Base-by-base conservation (phyloP, 2,329 filamentous ascomycete species). In the Alternaria brassicicola region DNA sequence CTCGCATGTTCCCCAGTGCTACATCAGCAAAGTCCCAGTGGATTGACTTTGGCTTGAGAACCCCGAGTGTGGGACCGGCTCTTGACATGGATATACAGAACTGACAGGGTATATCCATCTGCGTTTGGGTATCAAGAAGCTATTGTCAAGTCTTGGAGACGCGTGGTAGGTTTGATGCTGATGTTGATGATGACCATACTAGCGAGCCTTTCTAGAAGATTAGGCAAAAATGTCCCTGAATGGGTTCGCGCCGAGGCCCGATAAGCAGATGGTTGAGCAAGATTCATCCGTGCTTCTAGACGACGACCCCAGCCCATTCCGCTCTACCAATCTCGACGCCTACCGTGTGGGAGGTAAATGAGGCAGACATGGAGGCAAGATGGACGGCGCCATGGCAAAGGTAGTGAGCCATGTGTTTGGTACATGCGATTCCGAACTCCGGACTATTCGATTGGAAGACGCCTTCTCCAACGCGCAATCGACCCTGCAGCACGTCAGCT, bases 401-500 rank as follows among this genome's bases (percentile, higher is more conserved):
- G 28, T 46, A 46, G 42, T 30, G 26, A 46, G 28, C 42, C 42
- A 31, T 46, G 26, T 30, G 26, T 31, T 30, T 38, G 23, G 43
- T 36, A 21, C 35, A 33, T 36, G 31, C 17, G 35, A 53, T n/a
- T n/a, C n/a, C 15, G 15, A 21, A n/a, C 39, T 46, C 48, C 26
- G 13, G 13, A 23, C 15, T 23, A n/a, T 51, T 30, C 25, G 36
- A 51, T 51, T 39, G 48, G 48, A 30, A 5, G n/a, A 10, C n/a
- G 30, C 19, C 9, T 4, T 17, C 10, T 30, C 25, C 8, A 30
- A 12, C 6, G 35, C 36, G 49, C 36, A 31, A 52, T 42, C 49
- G 38, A 36, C 36, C 38, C 38, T 42, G 10, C 30, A 26, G 38
- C 38, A 33, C 28, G 49, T 52, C 49, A 43, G 49, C 36, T 52